Base-by-base conservation (phyloP, 192 early-diverging fungal genomes). In the Rhizophlyctis rosea region DNA sequence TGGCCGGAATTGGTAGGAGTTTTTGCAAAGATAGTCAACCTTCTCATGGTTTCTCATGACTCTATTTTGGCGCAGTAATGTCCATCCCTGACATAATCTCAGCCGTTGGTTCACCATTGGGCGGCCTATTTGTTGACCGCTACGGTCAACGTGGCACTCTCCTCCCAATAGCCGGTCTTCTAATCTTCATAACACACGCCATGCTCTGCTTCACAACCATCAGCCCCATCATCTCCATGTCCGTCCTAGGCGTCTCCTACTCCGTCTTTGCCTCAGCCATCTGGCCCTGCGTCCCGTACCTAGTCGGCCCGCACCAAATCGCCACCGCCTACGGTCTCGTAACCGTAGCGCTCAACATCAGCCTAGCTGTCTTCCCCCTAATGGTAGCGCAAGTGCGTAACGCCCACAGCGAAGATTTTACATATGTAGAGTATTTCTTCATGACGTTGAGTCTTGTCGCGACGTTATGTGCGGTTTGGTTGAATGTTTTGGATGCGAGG, bases 281-380 rank as follows among this genome's bases (percentile, higher is more conserved):
- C 11, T 88, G 86, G 86, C 85, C 85, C 1, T 85, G 84, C 66
- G 80, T 88, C n/a, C 81, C 86, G 0, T 71, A 83, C 13, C 57
- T 88, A 18, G 86, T 84, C 28, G 65, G 72, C 23, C 57, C 64
- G 27, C 72, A 84, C 55, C 80, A 88, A 63, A 79, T 88, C n/a
- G 86, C 81, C 4, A 87, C 85, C 0, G 85, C 86, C 0, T 88
- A 87, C 53, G 86, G 86, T 13, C 54, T 87, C 5, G 55, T 85
- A 1, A 76, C 85, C 1, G 78, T 84, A 13, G 81, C 82, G 11
- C 67, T 88, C 30, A 88, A 88, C 50, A 57, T 83, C 28, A 74
- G 75, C 2, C 67, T 88, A 48, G 78, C 82, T 3, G 32, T 69
- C 4, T 81, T 86, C 30, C 86, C 86, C 24, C 73, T 87, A 55